phyloP scores from a whole-genome alignment of 306 rosid species.

The Quercus robur region DNA sequence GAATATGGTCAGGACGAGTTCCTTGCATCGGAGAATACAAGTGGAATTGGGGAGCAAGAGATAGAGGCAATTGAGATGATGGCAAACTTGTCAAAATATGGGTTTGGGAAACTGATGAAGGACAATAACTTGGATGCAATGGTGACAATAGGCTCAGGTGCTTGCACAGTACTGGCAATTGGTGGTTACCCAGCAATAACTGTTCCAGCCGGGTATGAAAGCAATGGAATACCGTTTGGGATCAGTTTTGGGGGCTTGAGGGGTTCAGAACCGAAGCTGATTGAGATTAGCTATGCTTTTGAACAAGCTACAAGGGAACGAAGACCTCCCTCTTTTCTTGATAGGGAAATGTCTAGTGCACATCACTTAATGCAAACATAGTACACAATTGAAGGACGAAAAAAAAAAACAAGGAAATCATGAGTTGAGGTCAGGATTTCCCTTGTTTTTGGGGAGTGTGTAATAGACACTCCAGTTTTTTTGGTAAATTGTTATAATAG shows the following conservation, averaged over 20 bases:
- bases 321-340: constrained; percentile 25
- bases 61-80: constrained; percentile 27
- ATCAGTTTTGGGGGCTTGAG: constrained; percentile 42
- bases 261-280: constrained; percentile 44
- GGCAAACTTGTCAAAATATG: constrained; percentile 30
- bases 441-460: no score
- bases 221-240: constrained; percentile 39
- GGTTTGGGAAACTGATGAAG: constrained; percentile 46
- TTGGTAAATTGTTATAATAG: no score
- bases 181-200: constrained; percentile 56
- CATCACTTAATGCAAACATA: neutral
- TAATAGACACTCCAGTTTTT: no score
- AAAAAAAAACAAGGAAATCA: no score
- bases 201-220: constrained; percentile 46
- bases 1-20: constrained; percentile 54
- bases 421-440: no score
- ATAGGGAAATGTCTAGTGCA: no score
- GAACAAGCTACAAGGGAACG: constrained; percentile 51
- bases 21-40: constrained; percentile 40
- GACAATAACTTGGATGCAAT: constrained; percentile 44
- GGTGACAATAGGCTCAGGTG: constrained; percentile 30
- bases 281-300: constrained; percentile 54
- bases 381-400: neutral
- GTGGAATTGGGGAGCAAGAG: constrained; percentile 37
- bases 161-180: constrained; percentile 24